Base-by-base conservation (phyloP, 2,329 filamentous ascomycete genomes). In the Parastagonospora nodorum region DNA sequence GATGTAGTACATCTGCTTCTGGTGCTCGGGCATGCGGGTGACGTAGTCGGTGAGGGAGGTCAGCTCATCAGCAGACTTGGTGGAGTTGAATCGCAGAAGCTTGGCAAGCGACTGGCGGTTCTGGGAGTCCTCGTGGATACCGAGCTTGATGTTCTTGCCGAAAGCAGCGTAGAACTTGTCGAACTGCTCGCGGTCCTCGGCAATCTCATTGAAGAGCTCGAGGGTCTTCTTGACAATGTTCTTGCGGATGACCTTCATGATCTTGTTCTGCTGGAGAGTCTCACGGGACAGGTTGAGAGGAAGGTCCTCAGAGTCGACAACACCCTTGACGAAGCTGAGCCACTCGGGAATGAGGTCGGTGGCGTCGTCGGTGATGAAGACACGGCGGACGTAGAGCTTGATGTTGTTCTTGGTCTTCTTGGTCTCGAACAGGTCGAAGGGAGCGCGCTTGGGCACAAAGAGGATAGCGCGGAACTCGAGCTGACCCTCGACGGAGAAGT, bases 321-420 rank as follows among this genome's bases (percentile, higher is more conserved):
- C 94, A 88, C 94, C 94, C 90, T 99, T 99, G 87, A 99, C 82
- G 82, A 99, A 99, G 83, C 91, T 87, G 74, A 99, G 88, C 94
- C 94, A 99, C 85, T 99, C 94, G 55, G 94, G 94, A 65, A 99
- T 95, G 81, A 99, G 89, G 77, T 99, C 94, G 69, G 94, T 97
- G 70, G 94, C 94, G 78, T 99, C 94, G 68, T 99, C 94, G 56
- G 94, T 99, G 85, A 99, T 99, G 89, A 99, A 99, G 80, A 99
- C 94, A 78, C 94, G 94, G 78, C 94, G 93, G 74, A 99, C 94
- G 82, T 99, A 99, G 71, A 99, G 88, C 89, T 99, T 99, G 87
- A 99, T 97, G 89, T 99, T 99, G 90, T 97, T 99, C 92, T 99
- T 99, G 76, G 93, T 97, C 89, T 97, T 96, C 91, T 99, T 99